phyloP scores from a whole-genome alignment of 148 eudicot genomes.

The Chenopodium formosanum region DNA sequence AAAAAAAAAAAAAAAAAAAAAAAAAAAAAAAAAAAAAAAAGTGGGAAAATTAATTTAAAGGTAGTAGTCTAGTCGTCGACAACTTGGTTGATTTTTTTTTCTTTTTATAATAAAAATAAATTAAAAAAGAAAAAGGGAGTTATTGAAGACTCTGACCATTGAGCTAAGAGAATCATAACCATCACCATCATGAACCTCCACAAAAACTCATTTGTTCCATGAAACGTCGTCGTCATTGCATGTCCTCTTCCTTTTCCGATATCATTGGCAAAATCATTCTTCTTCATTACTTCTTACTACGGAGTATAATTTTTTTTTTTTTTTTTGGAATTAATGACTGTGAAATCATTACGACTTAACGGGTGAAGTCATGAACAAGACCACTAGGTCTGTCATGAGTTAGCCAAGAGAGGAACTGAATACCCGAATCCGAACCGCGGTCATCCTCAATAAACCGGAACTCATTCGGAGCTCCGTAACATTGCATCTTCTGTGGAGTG shows the following conservation, averaged over 20 bases:
- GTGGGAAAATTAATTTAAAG: constrained; percentile 8
- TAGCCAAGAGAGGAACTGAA: constrained; percentile 68
- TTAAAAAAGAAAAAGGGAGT: constrained; percentile 19
- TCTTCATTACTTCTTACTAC: not conserved
- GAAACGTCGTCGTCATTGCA: constrained; percentile 33
- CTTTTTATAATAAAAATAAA: constrained; percentile 18
- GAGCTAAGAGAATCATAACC: constrained; percentile 22
- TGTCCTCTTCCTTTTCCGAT: constrained; percentile 26
- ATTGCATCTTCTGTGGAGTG: constrained; percentile 43
- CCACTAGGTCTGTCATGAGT: constrained; percentile 61
- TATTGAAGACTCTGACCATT: constrained; percentile 15
- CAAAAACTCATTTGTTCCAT: constrained; percentile 16
- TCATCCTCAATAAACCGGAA: constrained; percentile 66
- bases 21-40: not conserved
- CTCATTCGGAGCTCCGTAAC: constrained; percentile 54
- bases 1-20: too few relatives aligned
- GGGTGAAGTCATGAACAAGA: constrained; percentile 70
- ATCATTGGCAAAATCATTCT: constrained; percentile 9
- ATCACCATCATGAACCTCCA: constrained; percentile 20
- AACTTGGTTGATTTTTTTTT: not conserved
- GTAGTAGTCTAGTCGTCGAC: constrained; percentile 6
- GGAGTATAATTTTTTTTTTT: not conserved
- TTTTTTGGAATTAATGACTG: not conserved
- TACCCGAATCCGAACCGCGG: constrained; percentile 36
- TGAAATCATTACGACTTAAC: constrained; percentile 20